Base-by-base conservation (phyloP, 768 basidiomycete species). In the Austroboletus eburneus region DNA sequence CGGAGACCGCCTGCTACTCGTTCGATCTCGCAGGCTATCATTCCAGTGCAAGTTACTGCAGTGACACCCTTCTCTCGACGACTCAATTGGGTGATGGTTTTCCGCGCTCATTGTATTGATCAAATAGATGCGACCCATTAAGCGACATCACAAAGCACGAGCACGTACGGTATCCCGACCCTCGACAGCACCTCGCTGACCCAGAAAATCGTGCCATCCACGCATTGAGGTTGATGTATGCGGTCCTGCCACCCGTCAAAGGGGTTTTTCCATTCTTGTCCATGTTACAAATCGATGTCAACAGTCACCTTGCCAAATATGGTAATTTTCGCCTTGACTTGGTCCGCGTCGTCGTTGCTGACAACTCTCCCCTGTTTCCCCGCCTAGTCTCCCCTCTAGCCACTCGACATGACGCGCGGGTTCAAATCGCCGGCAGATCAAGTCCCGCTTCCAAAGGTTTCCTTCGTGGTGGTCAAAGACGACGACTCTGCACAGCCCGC, bases 381-480 rank as follows among this genome's bases (percentile, higher is more conserved):
- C 20, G 42, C 54, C 29, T 20, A 45, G 39, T 38, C 32, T 46
- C 40, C 23, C 29, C 18, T 35, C 17, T 43, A n/a, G 22, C 44
- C 35, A 20, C 20, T 38, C 14, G 22, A 39, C 48, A 74, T 74
- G 73, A 64, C 69, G 29, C 72, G 73, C 30, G 70, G 70, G 6
- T 55, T 58, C 29, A 64, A 64, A 37, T 68, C 69, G 0, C 69
- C 72, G 22, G 60, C 58, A 20, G 59, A 62, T 39, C 72, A 72
- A 38, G 54, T 42, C 4, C 61, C 68, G 3, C 64, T 88, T 29
- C 87, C 87, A 27, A 82, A 80, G 49, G 80, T 81, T n/a, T 77
- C 79, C 22, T 88, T 85, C 48, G 69, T 78, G 39, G 74, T 81
- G 53, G 73, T 87, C 21, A 72, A 81, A 52, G 83, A 84, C 58